Conservation (phyloP, 2,329 filamentous ascomycete genomes). For the Tolypocladium guangdongense region DNA sequence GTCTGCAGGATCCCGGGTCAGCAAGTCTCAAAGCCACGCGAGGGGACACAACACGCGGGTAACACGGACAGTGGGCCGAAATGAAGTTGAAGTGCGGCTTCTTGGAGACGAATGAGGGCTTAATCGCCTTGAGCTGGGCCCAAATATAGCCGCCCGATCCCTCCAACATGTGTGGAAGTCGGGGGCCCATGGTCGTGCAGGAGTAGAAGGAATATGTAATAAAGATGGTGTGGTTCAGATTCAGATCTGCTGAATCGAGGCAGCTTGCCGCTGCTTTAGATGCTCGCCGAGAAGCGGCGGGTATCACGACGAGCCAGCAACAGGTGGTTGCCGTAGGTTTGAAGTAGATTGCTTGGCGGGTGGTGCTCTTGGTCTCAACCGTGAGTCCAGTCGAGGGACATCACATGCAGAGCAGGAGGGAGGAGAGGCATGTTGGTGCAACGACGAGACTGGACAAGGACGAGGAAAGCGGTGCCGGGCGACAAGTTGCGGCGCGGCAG, state of each 20-base stretch:
- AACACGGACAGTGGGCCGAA: slow-evolving; percentile 58
- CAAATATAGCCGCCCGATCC: slow-evolving; percentile 21
- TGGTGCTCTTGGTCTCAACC: slow-evolving; percentile 6
- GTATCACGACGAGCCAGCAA: background rate
- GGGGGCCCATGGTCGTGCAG: background rate
- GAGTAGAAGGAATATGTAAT: slow-evolving; percentile 2
- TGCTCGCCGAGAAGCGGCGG: background rate
- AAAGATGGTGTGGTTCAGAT: background rate
- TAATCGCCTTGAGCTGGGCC: slow-evolving; percentile 36
- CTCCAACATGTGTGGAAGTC: slow-evolving; percentile 18
- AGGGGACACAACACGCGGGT: background rate
- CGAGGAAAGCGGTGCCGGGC: background rate
- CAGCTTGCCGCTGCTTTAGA: background rate
- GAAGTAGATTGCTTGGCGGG: background rate
- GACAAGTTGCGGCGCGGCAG: background rate
- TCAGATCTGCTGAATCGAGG: background rate
- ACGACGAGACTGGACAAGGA: background rate
- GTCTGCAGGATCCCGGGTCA: slow-evolving; percentile 36
- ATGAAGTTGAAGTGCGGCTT: slow-evolving; percentile 72
- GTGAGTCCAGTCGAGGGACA: slow-evolving; percentile 14
- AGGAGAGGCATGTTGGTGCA: slow-evolving; percentile 10
- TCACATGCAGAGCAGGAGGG: slow-evolving; percentile 4
- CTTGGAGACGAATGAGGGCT: slow-evolving; percentile 46
- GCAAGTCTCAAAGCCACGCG: slow-evolving; percentile 2
- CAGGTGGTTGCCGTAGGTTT: background rate